Conservation (phyloP, 2,329 filamentous ascomycete species). For the Stemphylium beticola region DNA sequence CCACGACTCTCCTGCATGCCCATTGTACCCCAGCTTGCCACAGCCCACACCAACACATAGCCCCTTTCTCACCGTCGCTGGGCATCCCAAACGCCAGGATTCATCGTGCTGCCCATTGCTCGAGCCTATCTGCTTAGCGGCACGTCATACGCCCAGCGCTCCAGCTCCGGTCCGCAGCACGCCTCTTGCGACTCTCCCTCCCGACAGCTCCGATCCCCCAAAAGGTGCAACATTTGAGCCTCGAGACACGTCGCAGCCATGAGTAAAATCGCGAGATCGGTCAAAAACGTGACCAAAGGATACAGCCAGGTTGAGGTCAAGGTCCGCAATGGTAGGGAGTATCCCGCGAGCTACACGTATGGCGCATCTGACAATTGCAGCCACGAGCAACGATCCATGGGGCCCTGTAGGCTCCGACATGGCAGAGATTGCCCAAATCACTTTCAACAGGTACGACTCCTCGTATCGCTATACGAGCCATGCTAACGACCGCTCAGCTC, state of each 20-base stretch:
- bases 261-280: conserved; percentile 96
- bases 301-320: conserved; percentile 97
- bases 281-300: conserved; percentile 99
- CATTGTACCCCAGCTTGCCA: conserved; percentile 16
- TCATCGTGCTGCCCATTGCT: conserved; percentile 9
- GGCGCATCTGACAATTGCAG: conserved; percentile 58
- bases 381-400: conserved; percentile 98
- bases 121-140: conserved; percentile 9
- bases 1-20: conserved; percentile 13
- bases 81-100: background rate
- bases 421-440: conserved; percentile 97
- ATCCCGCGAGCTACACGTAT: background rate
- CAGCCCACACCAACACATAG: conserved; percentile 8
- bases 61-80: conserved; percentile 3
- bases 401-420: conserved; percentile 97
- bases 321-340: conserved; percentile 60
- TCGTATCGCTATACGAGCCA: conserved; percentile 8
- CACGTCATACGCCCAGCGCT: conserved; percentile 18
- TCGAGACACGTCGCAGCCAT: conserved; percentile 59
- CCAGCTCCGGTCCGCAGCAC: conserved; percentile 9
- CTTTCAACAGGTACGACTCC: conserved; percentile 85
- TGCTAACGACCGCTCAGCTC: conserved; percentile 64
- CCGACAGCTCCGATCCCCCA: conserved; percentile 10
- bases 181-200: conserved; percentile 14
- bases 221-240: background rate